Conservation (phyloP, 2,329 filamentous ascomycete genomes). For the Sclerotinia nivalis region DNA sequence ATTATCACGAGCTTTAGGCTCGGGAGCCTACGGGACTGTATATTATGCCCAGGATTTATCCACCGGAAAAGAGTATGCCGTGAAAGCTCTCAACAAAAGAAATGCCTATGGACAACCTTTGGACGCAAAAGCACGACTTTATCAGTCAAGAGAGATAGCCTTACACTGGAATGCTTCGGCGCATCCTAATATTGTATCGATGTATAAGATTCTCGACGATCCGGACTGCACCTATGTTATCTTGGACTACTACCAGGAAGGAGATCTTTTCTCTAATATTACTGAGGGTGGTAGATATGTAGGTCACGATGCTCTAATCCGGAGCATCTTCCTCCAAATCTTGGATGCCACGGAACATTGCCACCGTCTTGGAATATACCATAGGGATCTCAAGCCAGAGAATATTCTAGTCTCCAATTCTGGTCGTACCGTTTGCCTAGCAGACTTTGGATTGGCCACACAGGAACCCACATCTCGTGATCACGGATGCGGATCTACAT, state of each 20-base stretch:
- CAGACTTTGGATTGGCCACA: conserved; percentile 95
- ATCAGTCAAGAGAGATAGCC: conserved; percentile 90
- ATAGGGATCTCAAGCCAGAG: conserved; percentile 96
- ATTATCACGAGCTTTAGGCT: conserved; percentile 81
- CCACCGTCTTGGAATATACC: conserved; percentile 91
- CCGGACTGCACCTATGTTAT: conserved; percentile 94
- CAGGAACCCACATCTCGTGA: conserved; percentile 82
- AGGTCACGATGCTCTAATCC: conserved; percentile 85
- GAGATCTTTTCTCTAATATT: conserved; percentile 96
- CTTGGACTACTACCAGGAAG: conserved; percentile 94
- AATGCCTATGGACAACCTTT: conserved; percentile 69
- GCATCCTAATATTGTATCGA: conserved; percentile 89
- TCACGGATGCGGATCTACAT: conserved; percentile 96
- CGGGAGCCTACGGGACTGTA: conserved; percentile 94
- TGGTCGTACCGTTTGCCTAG: conserved; percentile 89
- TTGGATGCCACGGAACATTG: conserved; percentile 95
- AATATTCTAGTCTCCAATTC: conserved; percentile 91
- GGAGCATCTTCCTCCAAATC: conserved; percentile 88
- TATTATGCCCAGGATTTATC: conserved; percentile 85
- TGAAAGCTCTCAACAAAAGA: conserved; percentile 94
- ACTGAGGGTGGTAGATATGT: conserved; percentile 93
- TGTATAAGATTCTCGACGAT: conserved; percentile 91
- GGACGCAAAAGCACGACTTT: conserved; percentile 82
- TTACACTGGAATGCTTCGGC: conserved; percentile 86
- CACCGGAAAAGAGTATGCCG: conserved; percentile 73